These are phyloP conservation scores for Boletus insuetus DNA, from an alignment of 768 basidiomycete genomes.

Conservation along the genomic window DNA sequence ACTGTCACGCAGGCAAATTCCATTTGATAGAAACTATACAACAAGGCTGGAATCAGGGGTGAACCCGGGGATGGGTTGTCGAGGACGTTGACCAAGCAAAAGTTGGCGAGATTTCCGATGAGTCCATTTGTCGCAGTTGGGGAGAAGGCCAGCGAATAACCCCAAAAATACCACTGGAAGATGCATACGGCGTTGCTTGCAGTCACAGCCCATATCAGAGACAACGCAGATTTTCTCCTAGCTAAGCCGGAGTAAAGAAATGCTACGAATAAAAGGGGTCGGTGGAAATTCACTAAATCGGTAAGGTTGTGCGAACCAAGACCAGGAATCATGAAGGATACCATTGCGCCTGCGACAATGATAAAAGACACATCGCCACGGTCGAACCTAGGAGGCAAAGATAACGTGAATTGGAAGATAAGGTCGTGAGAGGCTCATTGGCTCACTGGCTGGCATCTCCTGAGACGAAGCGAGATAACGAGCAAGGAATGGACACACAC, in stretches of 20 bases:
- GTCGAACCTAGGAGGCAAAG: constrained; percentile 49
- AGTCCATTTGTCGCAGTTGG: constrained; percentile 68
- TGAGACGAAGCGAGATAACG: constrained; percentile 9
- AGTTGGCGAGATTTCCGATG: constrained; percentile 78
- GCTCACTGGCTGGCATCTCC: constrained; percentile 30
- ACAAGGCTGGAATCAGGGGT: constrained; percentile 73
- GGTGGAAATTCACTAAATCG: not conserved
- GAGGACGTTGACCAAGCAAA: constrained; percentile 72
- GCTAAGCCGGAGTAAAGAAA: constrained; percentile 75
- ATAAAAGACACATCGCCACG: constrained; percentile 73
- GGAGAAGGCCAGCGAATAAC: constrained; percentile 84
- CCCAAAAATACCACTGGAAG: constrained; percentile 82
- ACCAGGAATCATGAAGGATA: constrained; percentile 76
- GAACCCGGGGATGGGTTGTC: constrained; percentile 74
- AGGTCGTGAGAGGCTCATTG: not conserved
- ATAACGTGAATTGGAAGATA: constrained; percentile 6
- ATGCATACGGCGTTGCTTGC: constrained; percentile 74
- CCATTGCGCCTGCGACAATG: constrained; percentile 64
- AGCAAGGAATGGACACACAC: not conserved
- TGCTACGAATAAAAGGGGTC: constrained; percentile 35
- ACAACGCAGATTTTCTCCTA: constrained; percentile 65
- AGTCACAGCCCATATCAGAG: constrained; percentile 73
- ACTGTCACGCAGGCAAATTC: constrained; percentile 83
- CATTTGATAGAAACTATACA: constrained; percentile 88
- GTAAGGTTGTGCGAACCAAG: constrained; percentile 43